Evolutionary conservation across 2,329 filamentous ascomycete species (phyloP).

Genomic region (Leptographium procerum): DNA sequence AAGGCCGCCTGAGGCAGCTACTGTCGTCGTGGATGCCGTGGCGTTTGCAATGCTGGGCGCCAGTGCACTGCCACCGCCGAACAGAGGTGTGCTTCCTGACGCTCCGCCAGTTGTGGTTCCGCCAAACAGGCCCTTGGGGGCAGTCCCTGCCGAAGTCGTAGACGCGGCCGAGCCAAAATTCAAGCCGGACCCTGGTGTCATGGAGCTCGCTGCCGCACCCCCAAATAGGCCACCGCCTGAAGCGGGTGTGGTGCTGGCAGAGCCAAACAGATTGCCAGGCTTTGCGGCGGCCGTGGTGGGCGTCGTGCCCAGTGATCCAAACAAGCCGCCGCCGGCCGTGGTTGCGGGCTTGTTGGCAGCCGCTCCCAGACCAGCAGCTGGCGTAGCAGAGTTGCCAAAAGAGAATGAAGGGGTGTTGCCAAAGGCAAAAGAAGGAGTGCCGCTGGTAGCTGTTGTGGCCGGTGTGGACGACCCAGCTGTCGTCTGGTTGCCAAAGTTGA

Average conservation of each 20-base stretch:
- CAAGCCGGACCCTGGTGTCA: not conserved
- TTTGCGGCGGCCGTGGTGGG: not conserved
- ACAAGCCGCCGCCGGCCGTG: not conserved
- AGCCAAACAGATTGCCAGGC: conserved; percentile 6
- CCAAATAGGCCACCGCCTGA: not conserved
- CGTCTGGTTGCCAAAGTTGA: conserved; percentile 21
- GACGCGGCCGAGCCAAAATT: not conserved
- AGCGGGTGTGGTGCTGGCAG: conserved; percentile 2
- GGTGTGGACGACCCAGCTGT: conserved; percentile 25
- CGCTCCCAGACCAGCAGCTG: conserved; percentile 16
- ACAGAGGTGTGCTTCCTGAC: not conserved
- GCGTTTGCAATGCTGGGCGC: not conserved
- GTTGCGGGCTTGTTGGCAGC: not conserved
- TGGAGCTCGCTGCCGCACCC: not conserved
- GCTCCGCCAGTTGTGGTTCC: not conserved
- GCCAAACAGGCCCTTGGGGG: not conserved
- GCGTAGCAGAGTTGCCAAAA: conserved; percentile 25
- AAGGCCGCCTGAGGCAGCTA: conserved; percentile 7
- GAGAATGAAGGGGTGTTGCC: conserved; percentile 25
- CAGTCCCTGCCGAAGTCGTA: not conserved
- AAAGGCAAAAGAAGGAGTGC: conserved; percentile 23
- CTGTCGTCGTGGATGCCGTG: conserved; percentile 7
- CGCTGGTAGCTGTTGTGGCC: conserved; percentile 20
- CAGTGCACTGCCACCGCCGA: not conserved
- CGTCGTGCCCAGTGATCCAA: not conserved